These are phyloP conservation scores for Paraconiothyrium brasiliense DNA, from an alignment of 2,329 filamentous ascomycete genomes.

Conservation along the genomic window DNA sequence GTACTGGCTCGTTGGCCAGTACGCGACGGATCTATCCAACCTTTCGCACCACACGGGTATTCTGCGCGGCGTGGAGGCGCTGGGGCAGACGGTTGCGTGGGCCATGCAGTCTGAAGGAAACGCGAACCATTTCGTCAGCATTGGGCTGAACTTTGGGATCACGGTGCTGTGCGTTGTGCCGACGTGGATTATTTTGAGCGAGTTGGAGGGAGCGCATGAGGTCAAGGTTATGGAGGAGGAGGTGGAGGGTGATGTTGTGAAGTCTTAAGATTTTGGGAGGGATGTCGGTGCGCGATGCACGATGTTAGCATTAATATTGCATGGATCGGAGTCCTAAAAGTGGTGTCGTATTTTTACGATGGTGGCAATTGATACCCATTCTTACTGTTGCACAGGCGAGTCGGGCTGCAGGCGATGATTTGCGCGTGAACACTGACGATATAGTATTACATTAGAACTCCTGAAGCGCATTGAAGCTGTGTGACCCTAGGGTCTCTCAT, in stretches of 20 bases:
- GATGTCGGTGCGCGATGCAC: neutral
- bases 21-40: constrained; percentile 43
- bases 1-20: constrained; percentile 50
- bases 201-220: constrained; percentile 44
- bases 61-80: constrained; percentile 45
- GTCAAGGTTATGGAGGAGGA: constrained; percentile 33
- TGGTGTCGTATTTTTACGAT: neutral
- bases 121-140: constrained; percentile 49
- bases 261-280: constrained; percentile 14
- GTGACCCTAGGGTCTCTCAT: too few relatives aligned
- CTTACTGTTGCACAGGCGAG: neutral
- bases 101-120: constrained; percentile 49
- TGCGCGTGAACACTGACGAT: too few relatives aligned
- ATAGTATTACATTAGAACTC: too few relatives aligned
- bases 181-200: constrained; percentile 46
- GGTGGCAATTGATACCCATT: constrained; percentile 8
- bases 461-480: too few relatives aligned
- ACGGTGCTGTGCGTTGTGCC: constrained; percentile 42
- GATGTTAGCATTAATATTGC: neutral
- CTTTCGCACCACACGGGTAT: constrained; percentile 48
- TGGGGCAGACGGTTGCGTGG: constrained; percentile 49
- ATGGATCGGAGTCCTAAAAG: neutral
- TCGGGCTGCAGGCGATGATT: too few relatives aligned
- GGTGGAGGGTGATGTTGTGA: constrained; percentile 18
- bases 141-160: constrained; percentile 48